Base-by-base conservation (phyloP, 2,329 filamentous ascomycete species). In the Epichloe hybrida region DNA sequence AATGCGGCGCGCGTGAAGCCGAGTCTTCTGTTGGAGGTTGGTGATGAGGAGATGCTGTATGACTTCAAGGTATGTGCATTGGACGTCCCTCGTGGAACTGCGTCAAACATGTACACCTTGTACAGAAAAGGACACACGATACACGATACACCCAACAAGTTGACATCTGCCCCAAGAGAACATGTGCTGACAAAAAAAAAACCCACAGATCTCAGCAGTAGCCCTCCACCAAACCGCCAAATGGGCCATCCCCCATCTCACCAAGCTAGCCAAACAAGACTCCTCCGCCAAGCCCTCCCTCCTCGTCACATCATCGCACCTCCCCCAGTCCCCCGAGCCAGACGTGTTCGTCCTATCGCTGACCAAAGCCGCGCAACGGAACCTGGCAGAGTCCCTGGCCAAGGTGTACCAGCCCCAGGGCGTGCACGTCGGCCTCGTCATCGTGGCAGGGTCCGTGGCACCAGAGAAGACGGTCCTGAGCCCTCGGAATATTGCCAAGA, bases 291-390 rank as follows among this genome's bases (percentile, higher is more conserved):
- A 68, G 49, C 73, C 74, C 0, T 68, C 69, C 0, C 59, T 77
- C 8, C 62, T 77, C 27, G 72, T 77, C 9, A 76, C 73, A 0
- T 73, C 66, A 60, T 72, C 70, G 23, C 59, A 67, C 43, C 65
- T 78, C 74, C 71, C 71, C 20, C 67, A 68, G 52, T 62, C 72
- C 27, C 75, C 75, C 0, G 57, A 70, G 2, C 70, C 72, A 3
- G 60, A 68, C 23, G 61, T 76, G 0, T 72, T 79, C 20, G 72
- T 71, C 0, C 61, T 78, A 5, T 74, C 71, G 2, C 62, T 76
- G 49, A 67, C 66, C 43, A 79, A 79, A 57, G 71, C 74, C 1
- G 68, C 74, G 0, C 75, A 79, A 63, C 62, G 70, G 17, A 76
- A 73, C 41, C 59, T 78, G 56, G 65, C 75, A 9, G 61, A 72